A percentile compares a stretch with the other conserved stretches of the same genome.
Evolutionary conservation across 208 protist species (phyloP).

Genomic region (Leptomonas pyrrhocoris): DNA sequence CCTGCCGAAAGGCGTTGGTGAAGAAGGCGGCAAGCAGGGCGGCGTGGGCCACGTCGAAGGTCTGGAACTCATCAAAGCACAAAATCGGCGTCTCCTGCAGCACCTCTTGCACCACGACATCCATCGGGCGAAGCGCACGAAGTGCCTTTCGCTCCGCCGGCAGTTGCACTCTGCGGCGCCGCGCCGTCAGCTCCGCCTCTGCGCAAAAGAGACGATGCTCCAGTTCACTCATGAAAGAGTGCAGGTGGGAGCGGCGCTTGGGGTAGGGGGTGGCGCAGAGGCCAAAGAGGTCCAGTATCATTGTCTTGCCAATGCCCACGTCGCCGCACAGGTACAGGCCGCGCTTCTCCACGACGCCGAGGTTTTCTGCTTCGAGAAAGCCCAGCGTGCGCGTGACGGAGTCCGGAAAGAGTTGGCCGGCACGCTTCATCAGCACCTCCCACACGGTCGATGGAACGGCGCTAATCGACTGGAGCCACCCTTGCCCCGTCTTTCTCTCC

Average conservation of each 20-base stretch:
- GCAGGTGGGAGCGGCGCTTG: slow-evolving; percentile 92
- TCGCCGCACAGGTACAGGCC: slow-evolving; percentile 93
- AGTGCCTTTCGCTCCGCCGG: slow-evolving; percentile 20
- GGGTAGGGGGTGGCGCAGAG: slow-evolving; percentile 68
- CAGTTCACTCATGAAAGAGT: slow-evolving; percentile 94
- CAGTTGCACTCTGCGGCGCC: slow-evolving; percentile 20
- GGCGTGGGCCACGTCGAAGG: slow-evolving; percentile 88
- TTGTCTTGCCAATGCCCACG: slow-evolving; percentile 95
- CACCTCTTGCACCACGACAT: slow-evolving; percentile 73
- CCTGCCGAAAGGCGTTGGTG: slow-evolving; percentile 63
- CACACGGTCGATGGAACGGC: neutral
- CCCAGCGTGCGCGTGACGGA: slow-evolving; percentile 31
- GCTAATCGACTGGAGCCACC: slow-evolving; percentile 4
- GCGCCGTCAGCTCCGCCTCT: slow-evolving; percentile 35
- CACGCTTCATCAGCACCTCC: neutral
- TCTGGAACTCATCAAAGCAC: slow-evolving; percentile 94
- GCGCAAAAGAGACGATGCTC: slow-evolving; percentile 59
- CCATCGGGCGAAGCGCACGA: slow-evolving; percentile 51
- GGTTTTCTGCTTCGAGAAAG: slow-evolving; percentile 50
- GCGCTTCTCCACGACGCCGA: slow-evolving; percentile 61
- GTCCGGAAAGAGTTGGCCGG: slow-evolving; percentile 24
- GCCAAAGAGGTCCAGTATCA: slow-evolving; percentile 94
- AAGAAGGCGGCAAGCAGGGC: slow-evolving; percentile 85
- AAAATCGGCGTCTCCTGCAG: slow-evolving; percentile 79
- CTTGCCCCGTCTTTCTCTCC: neutral